phyloP scores from a whole-genome alignment of 2,329 filamentous ascomycete species.

The Macrophomina phaseolina region DNA sequence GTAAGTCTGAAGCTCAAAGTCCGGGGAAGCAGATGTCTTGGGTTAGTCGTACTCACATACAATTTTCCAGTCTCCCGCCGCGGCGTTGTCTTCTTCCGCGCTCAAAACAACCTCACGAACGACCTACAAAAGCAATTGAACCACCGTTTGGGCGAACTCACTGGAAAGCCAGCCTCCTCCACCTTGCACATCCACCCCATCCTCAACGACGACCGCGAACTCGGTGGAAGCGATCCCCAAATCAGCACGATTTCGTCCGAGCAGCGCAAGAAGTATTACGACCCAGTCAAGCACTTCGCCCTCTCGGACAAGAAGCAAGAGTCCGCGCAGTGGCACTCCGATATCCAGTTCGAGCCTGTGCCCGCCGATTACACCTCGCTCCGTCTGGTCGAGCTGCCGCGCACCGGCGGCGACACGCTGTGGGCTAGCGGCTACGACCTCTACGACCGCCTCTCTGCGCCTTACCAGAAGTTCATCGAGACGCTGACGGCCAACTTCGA shows the following conservation, averaged over 20 bases:
- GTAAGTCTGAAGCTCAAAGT: conserved; percentile 30
- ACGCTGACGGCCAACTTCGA: conserved; percentile 53
- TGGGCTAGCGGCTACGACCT: conserved; percentile 50
- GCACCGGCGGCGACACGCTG: conserved; percentile 37
- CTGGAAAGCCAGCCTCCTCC: conserved; percentile 62
- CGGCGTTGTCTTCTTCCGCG: conserved; percentile 61
- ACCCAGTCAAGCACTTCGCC: conserved; percentile 42
- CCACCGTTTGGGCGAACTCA: conserved; percentile 62
- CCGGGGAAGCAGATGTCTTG: too few relatives aligned
- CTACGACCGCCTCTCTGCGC: conserved; percentile 56
- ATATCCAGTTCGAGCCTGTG: conserved; percentile 49
- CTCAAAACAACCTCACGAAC: conserved; percentile 56
- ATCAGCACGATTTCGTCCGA: conserved; percentile 55
- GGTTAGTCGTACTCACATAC: not conserved
- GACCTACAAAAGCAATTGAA: conserved; percentile 60
- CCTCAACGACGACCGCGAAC: conserved; percentile 50
- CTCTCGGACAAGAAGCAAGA: conserved; percentile 56
- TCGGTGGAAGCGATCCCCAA: conserved; percentile 44
- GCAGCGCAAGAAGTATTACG: conserved; percentile 48
- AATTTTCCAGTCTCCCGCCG: conserved; percentile 54
- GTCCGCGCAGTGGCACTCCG: conserved; percentile 59
- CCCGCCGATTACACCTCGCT: conserved; percentile 50
- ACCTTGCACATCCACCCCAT: conserved; percentile 67
- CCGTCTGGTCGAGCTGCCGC: conserved; percentile 42
- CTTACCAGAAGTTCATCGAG: conserved; percentile 57